Conservation (phyloP, 805 yeast species). For the Candida awuae region DNA sequence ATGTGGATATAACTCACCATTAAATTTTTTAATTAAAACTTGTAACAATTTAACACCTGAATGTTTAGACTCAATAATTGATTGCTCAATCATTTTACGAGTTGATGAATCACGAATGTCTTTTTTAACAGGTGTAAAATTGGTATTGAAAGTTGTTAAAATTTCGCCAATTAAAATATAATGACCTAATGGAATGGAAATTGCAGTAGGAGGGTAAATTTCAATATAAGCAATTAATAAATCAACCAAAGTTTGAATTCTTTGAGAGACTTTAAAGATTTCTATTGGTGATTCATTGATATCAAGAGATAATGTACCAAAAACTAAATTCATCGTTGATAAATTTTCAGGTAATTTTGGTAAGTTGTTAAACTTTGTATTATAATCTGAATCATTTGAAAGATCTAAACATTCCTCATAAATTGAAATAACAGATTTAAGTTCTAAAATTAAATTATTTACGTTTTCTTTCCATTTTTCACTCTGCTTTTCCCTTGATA, state of each 20-base stretch:
- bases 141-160: constrained; percentile 45
- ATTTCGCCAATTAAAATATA: constrained; percentile 46
- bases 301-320: constrained; percentile 50
- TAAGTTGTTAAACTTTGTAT: constrained; percentile 33
- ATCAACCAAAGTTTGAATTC: constrained; percentile 41
- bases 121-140: constrained; percentile 45
- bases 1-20: constrained; percentile 37
- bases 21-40: constrained; percentile 29
- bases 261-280: constrained; percentile 41
- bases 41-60: constrained; percentile 38
- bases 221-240: constrained; percentile 39
- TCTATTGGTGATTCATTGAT: constrained; percentile 43
- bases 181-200: constrained; percentile 51
- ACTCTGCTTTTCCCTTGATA: constrained; percentile 44
- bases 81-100: constrained; percentile 34
- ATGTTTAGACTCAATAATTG: constrained; percentile 38
- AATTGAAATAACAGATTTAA: constrained; percentile 45
- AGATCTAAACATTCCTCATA: constrained; percentile 53
- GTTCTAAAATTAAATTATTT: constrained; percentile 41
- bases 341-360: constrained; percentile 27
- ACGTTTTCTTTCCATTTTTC: constrained; percentile 41
- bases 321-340: constrained; percentile 22
- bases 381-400: constrained; percentile 45
- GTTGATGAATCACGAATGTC: constrained; percentile 51
- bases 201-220: constrained; percentile 46